These are phyloP conservation scores for Aegilops speltoides DNA, from an alignment of 176 grass and related monocot species.

Conservation along the genomic window DNA sequence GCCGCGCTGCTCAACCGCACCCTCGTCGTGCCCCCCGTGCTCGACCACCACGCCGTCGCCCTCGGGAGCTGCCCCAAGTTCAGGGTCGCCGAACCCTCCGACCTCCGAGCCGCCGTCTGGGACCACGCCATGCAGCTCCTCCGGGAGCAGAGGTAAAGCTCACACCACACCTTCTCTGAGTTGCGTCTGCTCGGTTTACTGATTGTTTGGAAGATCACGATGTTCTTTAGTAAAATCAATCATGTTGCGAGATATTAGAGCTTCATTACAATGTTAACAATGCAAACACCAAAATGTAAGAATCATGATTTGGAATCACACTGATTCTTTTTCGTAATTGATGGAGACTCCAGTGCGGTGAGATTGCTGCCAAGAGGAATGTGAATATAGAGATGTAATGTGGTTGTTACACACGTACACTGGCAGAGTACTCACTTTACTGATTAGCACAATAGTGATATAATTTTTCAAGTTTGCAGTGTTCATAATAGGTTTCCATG, in stretches of 20 bases:
- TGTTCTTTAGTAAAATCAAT: not conserved
- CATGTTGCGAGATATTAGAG: not conserved
- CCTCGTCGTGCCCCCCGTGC: constrained; percentile 79
- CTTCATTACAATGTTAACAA: not conserved
- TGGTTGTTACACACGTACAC: not conserved
- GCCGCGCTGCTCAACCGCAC: constrained; percentile 87
- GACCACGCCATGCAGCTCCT: constrained; percentile 81
- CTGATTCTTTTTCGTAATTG: not conserved
- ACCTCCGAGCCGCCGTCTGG: constrained; percentile 68
- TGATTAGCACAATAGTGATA: not conserved
- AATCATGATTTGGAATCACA: not conserved
- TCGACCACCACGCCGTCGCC: constrained; percentile 88
- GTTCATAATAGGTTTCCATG: not conserved
- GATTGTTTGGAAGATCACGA: not conserved
- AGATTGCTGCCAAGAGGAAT: not conserved
- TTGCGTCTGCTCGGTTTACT: not conserved
- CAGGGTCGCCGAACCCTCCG: constrained; percentile 61
- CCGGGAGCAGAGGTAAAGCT: constrained; percentile 59
- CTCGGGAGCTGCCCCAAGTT: constrained; percentile 98
- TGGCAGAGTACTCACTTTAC: not conserved
- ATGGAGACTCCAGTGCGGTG: not conserved
- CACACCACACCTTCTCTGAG: not conserved
- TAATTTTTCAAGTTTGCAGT: not conserved
- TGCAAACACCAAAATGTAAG: not conserved
- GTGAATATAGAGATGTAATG: not conserved